Conservation (phyloP, 208 protist species). For the Wallacemonas sp. region DNA sequence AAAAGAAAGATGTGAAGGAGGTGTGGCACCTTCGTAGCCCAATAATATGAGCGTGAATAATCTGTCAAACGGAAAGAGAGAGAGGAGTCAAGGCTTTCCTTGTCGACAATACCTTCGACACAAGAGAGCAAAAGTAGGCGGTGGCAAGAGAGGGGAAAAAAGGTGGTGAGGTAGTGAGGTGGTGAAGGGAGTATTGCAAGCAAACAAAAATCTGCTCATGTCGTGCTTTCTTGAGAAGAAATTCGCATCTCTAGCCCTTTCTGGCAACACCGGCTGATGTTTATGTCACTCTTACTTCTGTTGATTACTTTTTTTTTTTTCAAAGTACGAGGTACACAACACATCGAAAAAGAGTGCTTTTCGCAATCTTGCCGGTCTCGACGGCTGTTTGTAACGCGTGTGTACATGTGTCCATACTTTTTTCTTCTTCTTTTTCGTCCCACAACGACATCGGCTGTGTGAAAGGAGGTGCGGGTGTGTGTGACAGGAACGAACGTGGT, state of each 20-base stretch:
- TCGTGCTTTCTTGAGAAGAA: too few relatives aligned
- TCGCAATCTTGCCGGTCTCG: not conserved
- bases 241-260: too few relatives aligned
- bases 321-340: too few relatives aligned
- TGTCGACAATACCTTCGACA: conserved; percentile 12
- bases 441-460: too few relatives aligned
- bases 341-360: too few relatives aligned
- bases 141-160: not conserved
- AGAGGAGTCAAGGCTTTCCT: conserved; percentile 3
- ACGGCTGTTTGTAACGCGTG: too few relatives aligned
- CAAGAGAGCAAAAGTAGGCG: conserved; percentile 14
- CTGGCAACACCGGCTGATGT: too few relatives aligned
- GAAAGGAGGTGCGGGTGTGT: too few relatives aligned
- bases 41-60: not conserved
- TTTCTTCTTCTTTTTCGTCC: conserved; percentile 25
- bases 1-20: not conserved
- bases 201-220: too few relatives aligned
- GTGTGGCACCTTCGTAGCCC: not conserved
- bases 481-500: too few relatives aligned
- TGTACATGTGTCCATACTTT: conserved; percentile 5
- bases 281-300: too few relatives aligned
- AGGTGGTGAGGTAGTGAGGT: not conserved
- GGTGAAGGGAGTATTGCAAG: not conserved
- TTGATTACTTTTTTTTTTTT: too few relatives aligned
- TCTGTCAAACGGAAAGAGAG: not conserved